Evolutionary conservation across 2,329 filamentous ascomycete species (phyloP).

Genomic region (Colletotrichum musae): DNA sequence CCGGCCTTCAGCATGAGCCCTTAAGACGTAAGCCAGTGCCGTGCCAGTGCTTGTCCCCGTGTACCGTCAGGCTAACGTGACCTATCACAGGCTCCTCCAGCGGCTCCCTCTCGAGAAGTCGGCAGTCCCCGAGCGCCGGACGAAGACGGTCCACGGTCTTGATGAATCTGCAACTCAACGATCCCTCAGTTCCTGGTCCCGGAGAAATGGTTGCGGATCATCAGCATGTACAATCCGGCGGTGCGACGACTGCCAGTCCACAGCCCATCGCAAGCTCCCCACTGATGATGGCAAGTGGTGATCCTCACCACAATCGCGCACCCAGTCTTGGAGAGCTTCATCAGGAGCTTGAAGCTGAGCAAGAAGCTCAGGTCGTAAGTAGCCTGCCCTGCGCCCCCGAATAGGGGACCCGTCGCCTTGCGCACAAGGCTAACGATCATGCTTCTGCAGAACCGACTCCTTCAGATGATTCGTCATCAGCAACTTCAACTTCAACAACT

Average conservation of each 20-base stretch:
- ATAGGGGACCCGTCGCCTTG: not conserved
- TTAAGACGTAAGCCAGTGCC: slow-evolving; percentile 65
- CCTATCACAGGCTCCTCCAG: slow-evolving; percentile 63
- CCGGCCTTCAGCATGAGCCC: slow-evolving; percentile 78
- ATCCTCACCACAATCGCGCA: slow-evolving; percentile 75
- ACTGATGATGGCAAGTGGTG: slow-evolving; percentile 53
- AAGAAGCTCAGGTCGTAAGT: slow-evolving; percentile 82
- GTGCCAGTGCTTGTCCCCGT: not conserved
- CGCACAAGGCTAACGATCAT: slow-evolving; percentile 27
- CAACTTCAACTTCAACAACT: slow-evolving; percentile 78
- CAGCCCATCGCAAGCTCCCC: slow-evolving; percentile 65
- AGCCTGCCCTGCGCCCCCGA: not conserved
- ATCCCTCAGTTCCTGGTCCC: slow-evolving; percentile 76
- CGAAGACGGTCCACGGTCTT: slow-evolving; percentile 78
- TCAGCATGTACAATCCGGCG: slow-evolving; percentile 49
- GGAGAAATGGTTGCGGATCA: slow-evolving; percentile 76
- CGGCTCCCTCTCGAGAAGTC: slow-evolving; percentile 63
- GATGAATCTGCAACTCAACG: slow-evolving; percentile 82
- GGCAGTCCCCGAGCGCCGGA: slow-evolving; percentile 63
- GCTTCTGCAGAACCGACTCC: slow-evolving; percentile 74
- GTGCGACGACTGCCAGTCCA: slow-evolving; percentile 54
- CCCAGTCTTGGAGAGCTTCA: slow-evolving; percentile 84
- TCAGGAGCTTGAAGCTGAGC: slow-evolving; percentile 84
- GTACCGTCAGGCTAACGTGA: slow-evolving; percentile 30
- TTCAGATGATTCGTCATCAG: slow-evolving; percentile 83